Percentiles rank a stretch among this genome's conserved stretches.
These are phyloP conservation scores for Botrytis deweyae DNA, from an alignment of 2,329 filamentous ascomycete species.

Conservation along the genomic window DNA sequence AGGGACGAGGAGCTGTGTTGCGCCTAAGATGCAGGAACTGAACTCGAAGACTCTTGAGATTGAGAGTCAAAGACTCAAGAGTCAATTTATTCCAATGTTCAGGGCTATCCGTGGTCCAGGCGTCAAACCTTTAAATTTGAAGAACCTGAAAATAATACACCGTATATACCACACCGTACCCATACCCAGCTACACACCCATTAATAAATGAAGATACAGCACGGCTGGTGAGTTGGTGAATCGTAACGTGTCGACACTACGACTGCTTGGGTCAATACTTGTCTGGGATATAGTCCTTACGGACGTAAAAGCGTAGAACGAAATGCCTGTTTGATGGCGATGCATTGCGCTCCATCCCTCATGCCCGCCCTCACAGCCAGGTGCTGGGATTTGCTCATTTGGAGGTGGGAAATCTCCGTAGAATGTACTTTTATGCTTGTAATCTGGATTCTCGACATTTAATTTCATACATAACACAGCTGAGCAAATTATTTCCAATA, in stretches of 20 bases:
- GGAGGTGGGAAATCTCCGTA: conserved; percentile 16
- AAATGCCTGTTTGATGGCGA: neutral
- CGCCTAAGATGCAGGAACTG: conserved; percentile 11
- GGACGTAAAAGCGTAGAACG: conserved; percentile 8
- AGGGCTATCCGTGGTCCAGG: conserved; percentile 5
- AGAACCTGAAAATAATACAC: neutral
- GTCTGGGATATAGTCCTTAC: conserved; percentile 1
- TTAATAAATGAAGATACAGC: neutral
- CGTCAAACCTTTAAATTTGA: neutral
- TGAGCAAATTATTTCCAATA: conserved; percentile 2
- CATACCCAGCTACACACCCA: neutral
- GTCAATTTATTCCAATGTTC: conserved; percentile 4
- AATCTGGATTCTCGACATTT: neutral
- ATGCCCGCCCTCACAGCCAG: neutral
- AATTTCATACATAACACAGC: neutral
- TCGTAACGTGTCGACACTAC: conserved; percentile 2
- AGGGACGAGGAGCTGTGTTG: conserved; percentile 5
- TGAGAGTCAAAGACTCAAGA: neutral
- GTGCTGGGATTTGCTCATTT: neutral
- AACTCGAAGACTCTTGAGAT: neutral
- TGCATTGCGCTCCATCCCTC: conserved; percentile 3
- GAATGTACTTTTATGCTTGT: neutral
- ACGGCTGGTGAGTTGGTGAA: neutral
- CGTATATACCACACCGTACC: neutral
- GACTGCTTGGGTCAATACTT: neutral